Evolutionary conservation across 768 basidiomycete species (phyloP).

Genomic region (Rossbeevera mucosa): DNA sequence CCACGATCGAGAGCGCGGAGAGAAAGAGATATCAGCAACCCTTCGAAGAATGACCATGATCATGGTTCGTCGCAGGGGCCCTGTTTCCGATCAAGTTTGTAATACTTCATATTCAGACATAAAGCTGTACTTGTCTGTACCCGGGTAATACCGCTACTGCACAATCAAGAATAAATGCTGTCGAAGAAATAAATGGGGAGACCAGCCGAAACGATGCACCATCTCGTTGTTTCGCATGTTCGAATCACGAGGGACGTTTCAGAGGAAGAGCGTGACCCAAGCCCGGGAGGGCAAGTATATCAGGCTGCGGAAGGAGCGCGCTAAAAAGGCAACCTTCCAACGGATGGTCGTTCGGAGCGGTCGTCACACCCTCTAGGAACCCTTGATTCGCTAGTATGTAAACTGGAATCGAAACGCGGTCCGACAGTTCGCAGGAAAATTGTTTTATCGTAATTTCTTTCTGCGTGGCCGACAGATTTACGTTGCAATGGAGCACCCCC

Average conservation of each 20-base stretch:
- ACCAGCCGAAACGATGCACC: conserved; percentile 13
- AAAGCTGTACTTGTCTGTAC: conserved; percentile 3
- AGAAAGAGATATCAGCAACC: conserved; percentile 13
- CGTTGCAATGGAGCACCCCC: not conserved
- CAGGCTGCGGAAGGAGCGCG: not conserved
- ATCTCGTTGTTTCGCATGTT: conserved; percentile 6
- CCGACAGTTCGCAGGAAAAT: not conserved
- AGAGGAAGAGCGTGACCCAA: not conserved
- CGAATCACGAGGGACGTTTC: conserved; percentile 13
- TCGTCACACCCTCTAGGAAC: conserved; percentile 4
- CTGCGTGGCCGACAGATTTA: not conserved
- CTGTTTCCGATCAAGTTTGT: conserved; percentile 24
- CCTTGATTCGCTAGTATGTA: not conserved
- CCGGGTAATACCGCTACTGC: conserved; percentile 11
- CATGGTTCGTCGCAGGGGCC: conserved; percentile 22
- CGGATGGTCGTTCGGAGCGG: conserved; percentile 1
- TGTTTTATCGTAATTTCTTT: not conserved
- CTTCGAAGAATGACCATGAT: conserved; percentile 20
- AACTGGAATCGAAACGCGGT: not conserved
- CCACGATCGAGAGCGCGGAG: conserved; percentile 12
- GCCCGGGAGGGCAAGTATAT: not conserved
- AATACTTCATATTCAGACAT: conserved; percentile 1
- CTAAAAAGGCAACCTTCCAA: conserved; percentile 7
- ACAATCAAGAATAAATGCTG: not conserved
- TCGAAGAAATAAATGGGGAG: conserved; percentile 3